Base-by-base conservation (phyloP, 805 yeast genomes). In the Saccharomyces kudriavzevii region DNA sequence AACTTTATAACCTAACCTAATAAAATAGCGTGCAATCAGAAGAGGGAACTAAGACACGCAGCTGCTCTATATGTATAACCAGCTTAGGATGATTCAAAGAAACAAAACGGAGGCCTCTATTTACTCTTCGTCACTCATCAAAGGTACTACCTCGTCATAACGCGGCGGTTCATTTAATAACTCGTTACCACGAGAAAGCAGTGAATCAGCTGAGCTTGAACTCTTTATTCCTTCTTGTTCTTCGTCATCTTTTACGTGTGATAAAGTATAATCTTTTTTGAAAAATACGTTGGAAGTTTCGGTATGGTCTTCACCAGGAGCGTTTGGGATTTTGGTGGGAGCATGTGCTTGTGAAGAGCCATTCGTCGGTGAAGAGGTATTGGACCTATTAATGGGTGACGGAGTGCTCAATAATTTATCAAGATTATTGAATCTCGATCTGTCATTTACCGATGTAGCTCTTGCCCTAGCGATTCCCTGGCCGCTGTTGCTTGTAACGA, bases 121-220 rank as follows among this genome's bases (percentile, higher is more conserved):
- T 40, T 55, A 53, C 48, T 62, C 57, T 14, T 55, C 61, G 47
- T 62, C 67, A 48, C 65, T 62, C 60, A 60, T 51, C 28, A 65
- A 50, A 3, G 66, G 60, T 5, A 60, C 54, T 1, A 60, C 54
- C 22, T 67, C 71, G 17, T 63, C 63, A 57, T 73, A 73, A 17
- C 65, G 60, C 3, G 77, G 77, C 28, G 75, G 75, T 11, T 27
- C 29, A 11, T 27, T 27, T 11, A 27, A 27, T 27, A 27, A 27
- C 24, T 35, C 43, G 11, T 35, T 35, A 9, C 43, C 43, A 35
- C 17, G 22, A 17, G 24, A 35, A 17, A 5, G 11, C 17, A 35
- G 11, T 8, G 43, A 35, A 17, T 35, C 24, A 5, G 43, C 43
- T 3, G 43, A 35, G 13, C 43, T 35, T 9, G 43, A 35, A 35